Evolutionary conservation across 2,329 filamentous ascomycete species (phyloP).

Genomic region (Orbilia quercus): DNA sequence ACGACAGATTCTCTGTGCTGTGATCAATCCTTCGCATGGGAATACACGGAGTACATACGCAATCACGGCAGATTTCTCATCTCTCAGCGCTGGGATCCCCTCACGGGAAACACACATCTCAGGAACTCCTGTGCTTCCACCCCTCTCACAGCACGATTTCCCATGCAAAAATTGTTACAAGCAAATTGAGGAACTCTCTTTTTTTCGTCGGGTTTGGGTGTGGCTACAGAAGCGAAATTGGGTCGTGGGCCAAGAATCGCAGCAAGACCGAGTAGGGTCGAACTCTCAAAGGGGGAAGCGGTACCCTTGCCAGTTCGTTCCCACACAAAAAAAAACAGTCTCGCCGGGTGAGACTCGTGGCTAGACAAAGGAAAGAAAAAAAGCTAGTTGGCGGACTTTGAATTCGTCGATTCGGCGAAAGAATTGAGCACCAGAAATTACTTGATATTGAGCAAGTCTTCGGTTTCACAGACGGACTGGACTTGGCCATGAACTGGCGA

Average conservation of each 20-base stretch:
- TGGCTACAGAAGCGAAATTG: slow-evolving; percentile 57
- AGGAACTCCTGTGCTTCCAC: slow-evolving; percentile 45
- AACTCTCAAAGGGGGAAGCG: slow-evolving; percentile 38
- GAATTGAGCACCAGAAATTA: slow-evolving; percentile 19
- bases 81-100: slow-evolving; percentile 5
- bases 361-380: slow-evolving; percentile 4
- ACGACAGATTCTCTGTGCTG: slow-evolving; percentile 13
- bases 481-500: slow-evolving; percentile 13
- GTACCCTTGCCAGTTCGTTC: slow-evolving; percentile 22
- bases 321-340: slow-evolving; percentile 30
- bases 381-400: background rate
- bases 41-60: background rate
- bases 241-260: slow-evolving; percentile 25
- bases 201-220: slow-evolving; percentile 33
- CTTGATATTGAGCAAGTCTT: background rate
- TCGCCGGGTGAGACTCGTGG: slow-evolving; percentile 36
- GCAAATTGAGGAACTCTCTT: slow-evolving; percentile 56
- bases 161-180: slow-evolving; percentile 55
- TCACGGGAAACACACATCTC: slow-evolving; percentile 35
- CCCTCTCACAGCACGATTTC: slow-evolving; percentile 54
- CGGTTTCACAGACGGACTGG: slow-evolving; percentile 37
- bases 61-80: slow-evolving; percentile 25
- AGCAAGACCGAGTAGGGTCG: slow-evolving; percentile 17
- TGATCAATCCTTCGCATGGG: slow-evolving; percentile 3
- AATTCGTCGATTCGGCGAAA: slow-evolving; percentile 27